Evolutionary conservation across 192 early-diverging fungal genomes (phyloP).

Genomic region (Physocladia obscura): DNA sequence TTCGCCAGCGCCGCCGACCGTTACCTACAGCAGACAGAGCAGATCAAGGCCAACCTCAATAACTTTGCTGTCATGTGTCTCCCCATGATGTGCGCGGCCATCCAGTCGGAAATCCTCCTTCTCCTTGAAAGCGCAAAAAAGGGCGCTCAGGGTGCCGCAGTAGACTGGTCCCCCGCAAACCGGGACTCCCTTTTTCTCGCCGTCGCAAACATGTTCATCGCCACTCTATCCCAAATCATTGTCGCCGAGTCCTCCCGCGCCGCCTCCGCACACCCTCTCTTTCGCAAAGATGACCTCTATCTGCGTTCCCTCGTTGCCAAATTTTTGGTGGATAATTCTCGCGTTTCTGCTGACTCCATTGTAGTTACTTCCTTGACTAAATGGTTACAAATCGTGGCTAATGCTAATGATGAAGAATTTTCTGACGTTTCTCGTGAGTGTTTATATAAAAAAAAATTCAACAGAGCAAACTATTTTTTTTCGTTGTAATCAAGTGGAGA

Average conservation of each 20-base stretch:
- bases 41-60: not conserved
- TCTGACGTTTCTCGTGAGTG: not conserved
- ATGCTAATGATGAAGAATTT: not conserved
- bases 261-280: not conserved
- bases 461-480: not conserved
- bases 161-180: conserved; percentile 4
- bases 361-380: not conserved
- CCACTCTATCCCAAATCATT: not conserved
- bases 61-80: not conserved
- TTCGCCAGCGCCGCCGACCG: not conserved
- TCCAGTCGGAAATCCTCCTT: not conserved
- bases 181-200: conserved; percentile 12
- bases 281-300: not conserved
- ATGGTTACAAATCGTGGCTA: not conserved
- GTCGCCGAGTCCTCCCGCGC: not conserved
- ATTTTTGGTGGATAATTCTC: not conserved
- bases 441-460: not conserved
- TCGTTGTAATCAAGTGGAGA: too few relatives aligned
- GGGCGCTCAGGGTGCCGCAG: conserved; percentile 6
- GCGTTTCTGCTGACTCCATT: not conserved
- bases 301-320: not conserved
- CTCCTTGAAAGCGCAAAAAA: not conserved
- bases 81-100: not conserved
- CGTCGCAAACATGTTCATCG: not conserved
- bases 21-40: not conserved